Evolutionary conservation across 345 rosid genomes (phyloP).

Genomic region (Linum lewisii): DNA sequence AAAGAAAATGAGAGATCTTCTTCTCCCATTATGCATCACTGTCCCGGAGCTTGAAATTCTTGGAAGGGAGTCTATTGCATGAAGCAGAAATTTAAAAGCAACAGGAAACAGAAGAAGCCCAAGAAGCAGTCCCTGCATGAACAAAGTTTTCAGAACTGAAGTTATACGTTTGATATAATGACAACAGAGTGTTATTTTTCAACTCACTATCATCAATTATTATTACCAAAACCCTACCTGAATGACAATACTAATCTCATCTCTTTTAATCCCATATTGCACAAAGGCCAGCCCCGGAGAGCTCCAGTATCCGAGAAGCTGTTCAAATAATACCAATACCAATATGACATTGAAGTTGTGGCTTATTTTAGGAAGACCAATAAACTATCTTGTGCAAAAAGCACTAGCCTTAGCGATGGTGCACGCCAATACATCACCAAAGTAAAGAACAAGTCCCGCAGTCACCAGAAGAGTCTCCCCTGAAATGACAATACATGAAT

Average conservation of each 20-base stretch:
- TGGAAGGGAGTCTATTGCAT: conserved; percentile 19
- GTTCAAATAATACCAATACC: conserved; percentile 21
- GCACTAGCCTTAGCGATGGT: conserved; percentile 57
- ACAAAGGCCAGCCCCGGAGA: conserved; percentile 33
- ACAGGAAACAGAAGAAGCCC: conserved; percentile 71
- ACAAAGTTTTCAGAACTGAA: not conserved
- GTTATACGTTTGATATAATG: not conserved
- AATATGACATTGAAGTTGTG: conserved; percentile 10
- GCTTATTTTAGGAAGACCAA: conserved; percentile 11
- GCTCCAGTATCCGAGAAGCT: conserved; percentile 39
- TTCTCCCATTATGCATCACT: conserved; percentile 28
- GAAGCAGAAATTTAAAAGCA: conserved; percentile 42
- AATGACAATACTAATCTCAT: conserved; percentile 65
- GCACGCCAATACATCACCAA: conserved; percentile 74
- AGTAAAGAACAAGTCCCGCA: conserved; percentile 78
- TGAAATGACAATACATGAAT: conserved; percentile 13
- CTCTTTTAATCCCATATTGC: conserved; percentile 52
- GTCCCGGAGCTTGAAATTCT: conserved; percentile 16
- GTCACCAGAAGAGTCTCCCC: conserved; percentile 87
- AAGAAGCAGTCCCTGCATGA: conserved; percentile 60
- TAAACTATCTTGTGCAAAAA: conserved; percentile 10
- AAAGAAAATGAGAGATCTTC: conserved; percentile 49
- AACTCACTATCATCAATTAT: not conserved
- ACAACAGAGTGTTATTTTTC: not conserved
- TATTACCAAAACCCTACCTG: conserved; percentile 36